Conservation (phyloP, 129 eudicot species). For the Flaveria trinervia region DNA sequence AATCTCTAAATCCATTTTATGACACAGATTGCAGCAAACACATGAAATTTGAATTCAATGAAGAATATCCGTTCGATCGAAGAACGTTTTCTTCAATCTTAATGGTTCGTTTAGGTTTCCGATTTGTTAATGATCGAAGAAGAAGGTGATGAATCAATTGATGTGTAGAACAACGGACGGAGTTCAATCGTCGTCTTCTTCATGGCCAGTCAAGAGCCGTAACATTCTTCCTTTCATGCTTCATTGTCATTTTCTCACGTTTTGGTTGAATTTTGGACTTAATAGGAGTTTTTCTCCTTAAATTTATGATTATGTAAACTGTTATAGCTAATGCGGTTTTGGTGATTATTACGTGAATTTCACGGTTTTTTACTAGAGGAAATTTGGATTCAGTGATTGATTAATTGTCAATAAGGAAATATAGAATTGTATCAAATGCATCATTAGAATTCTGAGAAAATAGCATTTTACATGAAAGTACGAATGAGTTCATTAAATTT, state of each 20-base stretch:
- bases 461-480: not conserved
- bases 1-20: too few relatives aligned
- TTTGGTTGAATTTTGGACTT: not conserved
- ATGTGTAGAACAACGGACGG: slow-evolving; percentile 1
- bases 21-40: not conserved
- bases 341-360: not conserved
- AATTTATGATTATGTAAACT: not conserved
- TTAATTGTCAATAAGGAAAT: slow-evolving; percentile 1
- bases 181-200: slow-evolving; percentile 24
- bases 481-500: not conserved
- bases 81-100: not conserved
- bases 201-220: slow-evolving; percentile 34
- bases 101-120: slow-evolving; percentile 13
- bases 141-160: slow-evolving; percentile 4
- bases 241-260: not conserved
- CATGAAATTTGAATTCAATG: not conserved
- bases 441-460: not conserved
- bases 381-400: not conserved
- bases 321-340: not conserved
- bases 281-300: not conserved
- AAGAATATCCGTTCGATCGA: not conserved
- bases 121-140: not conserved
- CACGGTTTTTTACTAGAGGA: too few relatives aligned
- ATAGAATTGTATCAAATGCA: not conserved
- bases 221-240: slow-evolving; percentile 14